phyloP scores from a whole-genome alignment of 768 basidiomycete species.

The Coprinopsis sp. region DNA sequence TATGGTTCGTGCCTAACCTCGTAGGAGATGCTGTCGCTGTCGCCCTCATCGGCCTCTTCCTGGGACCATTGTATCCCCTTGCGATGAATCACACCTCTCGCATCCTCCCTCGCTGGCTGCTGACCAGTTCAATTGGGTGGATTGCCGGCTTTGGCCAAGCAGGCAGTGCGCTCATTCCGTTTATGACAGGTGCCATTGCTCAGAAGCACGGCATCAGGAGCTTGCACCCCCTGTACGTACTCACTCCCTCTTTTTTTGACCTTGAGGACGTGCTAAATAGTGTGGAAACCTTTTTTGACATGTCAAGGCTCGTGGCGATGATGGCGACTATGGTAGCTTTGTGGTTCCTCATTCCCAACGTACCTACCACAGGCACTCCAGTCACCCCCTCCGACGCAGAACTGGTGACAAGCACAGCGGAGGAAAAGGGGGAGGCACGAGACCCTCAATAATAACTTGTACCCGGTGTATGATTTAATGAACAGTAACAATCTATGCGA shows the following conservation, averaged over 20 bases:
- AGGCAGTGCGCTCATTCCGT: conserved; percentile 68
- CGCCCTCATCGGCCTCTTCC: conserved; percentile 57
- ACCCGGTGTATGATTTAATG: no score
- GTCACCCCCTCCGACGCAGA: no score
- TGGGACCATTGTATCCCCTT: conserved; percentile 77
- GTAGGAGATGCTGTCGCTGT: conserved; percentile 62
- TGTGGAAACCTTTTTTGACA: background rate
- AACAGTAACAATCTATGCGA: no score
- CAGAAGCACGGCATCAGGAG: conserved; percentile 50
- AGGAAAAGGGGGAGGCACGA: no score
- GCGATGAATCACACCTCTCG: conserved; percentile 66
- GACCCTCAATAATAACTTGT: no score
- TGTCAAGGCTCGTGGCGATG: conserved; percentile 50
- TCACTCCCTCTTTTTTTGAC: background rate
- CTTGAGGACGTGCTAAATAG: background rate
- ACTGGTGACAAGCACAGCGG: no score
- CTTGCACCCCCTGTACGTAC: background rate
- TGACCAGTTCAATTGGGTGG: conserved; percentile 64
- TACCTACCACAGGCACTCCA: no score
- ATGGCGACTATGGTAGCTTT: conserved; percentile 54
- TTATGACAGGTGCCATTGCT: conserved; percentile 68
- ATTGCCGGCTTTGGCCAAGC: conserved; percentile 67
- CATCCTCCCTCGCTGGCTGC: conserved; percentile 66
- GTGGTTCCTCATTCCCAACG: conserved; percentile 36
- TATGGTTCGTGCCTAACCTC: conserved; percentile 68